Base-by-base conservation (phyloP, 176 grass and related monocot species). In the Sorghum bicolor region DNA sequence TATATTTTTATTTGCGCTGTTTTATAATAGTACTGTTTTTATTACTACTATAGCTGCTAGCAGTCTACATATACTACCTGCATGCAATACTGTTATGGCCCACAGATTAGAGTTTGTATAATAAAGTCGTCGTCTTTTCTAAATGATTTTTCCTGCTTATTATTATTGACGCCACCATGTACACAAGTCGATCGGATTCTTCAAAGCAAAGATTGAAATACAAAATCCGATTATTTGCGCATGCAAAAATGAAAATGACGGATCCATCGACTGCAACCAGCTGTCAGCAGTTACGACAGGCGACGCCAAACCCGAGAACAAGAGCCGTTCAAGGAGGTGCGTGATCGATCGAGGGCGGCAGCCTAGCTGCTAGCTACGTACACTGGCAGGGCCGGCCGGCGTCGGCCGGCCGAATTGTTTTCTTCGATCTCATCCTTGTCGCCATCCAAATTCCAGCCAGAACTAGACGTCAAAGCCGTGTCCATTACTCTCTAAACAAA, bases 331-430 rank as follows among this genome's bases (percentile, higher is more conserved):
- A 38, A 47, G 67, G 20, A 37, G 83, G 15, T 8, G 5, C 5
- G 52, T 66, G n/a, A n/a, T n/a, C n/a, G n/a, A 4, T 22, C 64
- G 80, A 50, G 47, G 47, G 73, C 80, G 22, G 53, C 5, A 24
- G n/a, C 5, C 10, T 3, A 16, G 38, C 20, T 61, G n/a, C n/a
- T n/a, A n/a, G n/a, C n/a, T n/a, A n/a, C n/a, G n/a, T n/a, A 10
- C 4, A 34, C 57, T 17, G 50, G 65, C 50, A 61, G 2, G 11
- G 78, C 52, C 86, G 86, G 86, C 86, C 86, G 45, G 85, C 65
- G 15, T 9, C 86, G 87, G 87, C 81, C 87, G 87, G 87, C 87
- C 43, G 44, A 84, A 6, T 84, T 58, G 20, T 84, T 79, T 87
- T 64, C 4, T 17, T 4, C 72, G 44, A 45, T 41, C 6, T 61